These are phyloP conservation scores for Omphalea diandra DNA, from an alignment of 441 rosid genomes.

Conservation along the genomic window DNA sequence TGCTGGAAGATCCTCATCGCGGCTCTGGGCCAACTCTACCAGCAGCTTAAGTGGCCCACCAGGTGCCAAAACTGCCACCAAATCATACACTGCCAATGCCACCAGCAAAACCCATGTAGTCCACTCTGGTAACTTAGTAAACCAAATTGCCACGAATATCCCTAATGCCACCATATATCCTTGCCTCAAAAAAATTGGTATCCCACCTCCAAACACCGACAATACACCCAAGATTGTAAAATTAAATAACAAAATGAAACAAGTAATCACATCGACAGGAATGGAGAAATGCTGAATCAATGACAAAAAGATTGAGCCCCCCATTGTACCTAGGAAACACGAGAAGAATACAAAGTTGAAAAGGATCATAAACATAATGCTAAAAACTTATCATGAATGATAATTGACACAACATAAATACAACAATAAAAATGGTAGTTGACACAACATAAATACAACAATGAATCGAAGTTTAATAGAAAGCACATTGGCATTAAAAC, in stretches of 20 bases:
- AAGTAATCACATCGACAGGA: conserved; percentile 80
- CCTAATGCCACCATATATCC: conserved; percentile 88
- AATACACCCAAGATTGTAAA: conserved; percentile 82
- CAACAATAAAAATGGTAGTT: no score
- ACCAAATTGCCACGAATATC: conserved; percentile 87
- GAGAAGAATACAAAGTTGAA: background rate
- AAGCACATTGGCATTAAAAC: no score
- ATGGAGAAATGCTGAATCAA: conserved; percentile 78
- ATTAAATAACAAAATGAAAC: conserved; percentile 66
- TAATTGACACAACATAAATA: no score
- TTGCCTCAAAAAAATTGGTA: conserved; percentile 79
- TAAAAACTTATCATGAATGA: no score
- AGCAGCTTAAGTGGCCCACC: conserved; percentile 95
- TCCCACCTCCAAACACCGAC: conserved; percentile 69
- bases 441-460: no score
- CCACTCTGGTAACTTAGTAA: conserved; percentile 93
- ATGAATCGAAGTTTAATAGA: no score
- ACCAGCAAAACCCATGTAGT: conserved; percentile 88
- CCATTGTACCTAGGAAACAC: conserved; percentile 67
- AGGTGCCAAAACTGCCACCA: conserved; percentile 92
- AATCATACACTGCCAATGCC: conserved; percentile 84
- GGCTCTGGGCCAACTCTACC: conserved; percentile 84
- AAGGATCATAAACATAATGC: no score
- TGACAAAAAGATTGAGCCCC: conserved; percentile 82
- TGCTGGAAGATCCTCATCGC: conserved; percentile 95